Conservation (phyloP, 2,329 filamentous ascomycete genomes). For the Raffaelea arxii region DNA sequence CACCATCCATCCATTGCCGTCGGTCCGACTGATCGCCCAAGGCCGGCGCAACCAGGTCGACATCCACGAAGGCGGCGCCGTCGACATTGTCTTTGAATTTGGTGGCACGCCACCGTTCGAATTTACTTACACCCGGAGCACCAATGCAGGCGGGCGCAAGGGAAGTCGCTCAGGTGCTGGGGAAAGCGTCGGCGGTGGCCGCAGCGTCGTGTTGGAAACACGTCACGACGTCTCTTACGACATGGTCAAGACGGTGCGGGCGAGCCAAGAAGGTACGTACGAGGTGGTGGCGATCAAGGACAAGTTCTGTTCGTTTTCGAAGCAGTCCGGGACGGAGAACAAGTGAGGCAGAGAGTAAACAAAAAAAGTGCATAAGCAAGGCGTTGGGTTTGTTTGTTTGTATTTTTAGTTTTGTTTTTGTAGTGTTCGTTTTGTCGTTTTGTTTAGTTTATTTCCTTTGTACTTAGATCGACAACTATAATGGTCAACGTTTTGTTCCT, state of each 20-base stretch:
- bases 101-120: conserved; percentile 94
- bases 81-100: conserved; percentile 90
- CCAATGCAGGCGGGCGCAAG: conserved; percentile 59
- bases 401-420: too few relatives aligned
- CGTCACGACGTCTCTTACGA: conserved; percentile 79
- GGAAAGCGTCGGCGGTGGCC: too few relatives aligned
- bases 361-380: conserved; percentile 1
- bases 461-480: too few relatives aligned
- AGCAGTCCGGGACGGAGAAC: conserved; percentile 47
- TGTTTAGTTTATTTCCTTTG: too few relatives aligned
- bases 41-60: conserved; percentile 74
- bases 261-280: conserved; percentile 91
- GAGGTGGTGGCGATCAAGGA: conserved; percentile 97
- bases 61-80: conserved; percentile 93
- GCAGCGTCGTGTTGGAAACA: conserved; percentile 76
- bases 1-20: conserved; percentile 83
- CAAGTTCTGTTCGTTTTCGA: conserved; percentile 80
- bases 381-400: conserved; percentile 1
- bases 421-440: too few relatives aligned
- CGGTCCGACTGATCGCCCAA: conserved; percentile 79
- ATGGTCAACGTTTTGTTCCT: too few relatives aligned
- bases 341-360: conserved; percentile 23
- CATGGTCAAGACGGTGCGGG: conserved; percentile 69
- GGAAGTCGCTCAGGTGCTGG: too few relatives aligned
- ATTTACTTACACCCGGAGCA: conserved; percentile 90